Conservation (phyloP, 768 basidiomycete species). For the Hericium erinaceus region DNA sequence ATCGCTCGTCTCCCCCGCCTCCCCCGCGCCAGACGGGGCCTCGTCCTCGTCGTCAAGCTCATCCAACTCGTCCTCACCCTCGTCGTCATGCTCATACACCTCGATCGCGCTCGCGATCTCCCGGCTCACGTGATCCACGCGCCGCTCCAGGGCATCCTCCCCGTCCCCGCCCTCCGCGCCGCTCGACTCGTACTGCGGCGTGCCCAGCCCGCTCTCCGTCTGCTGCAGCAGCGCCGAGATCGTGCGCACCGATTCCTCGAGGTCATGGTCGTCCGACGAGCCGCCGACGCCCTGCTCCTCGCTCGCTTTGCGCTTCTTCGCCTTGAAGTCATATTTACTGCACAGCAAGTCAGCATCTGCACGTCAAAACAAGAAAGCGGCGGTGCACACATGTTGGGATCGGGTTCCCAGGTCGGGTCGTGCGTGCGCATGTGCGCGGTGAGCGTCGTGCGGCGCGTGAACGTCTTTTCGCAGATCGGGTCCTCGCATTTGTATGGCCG, state of each 20-base stretch:
- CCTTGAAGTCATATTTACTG: slow-evolving; percentile 74
- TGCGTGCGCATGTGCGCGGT: slow-evolving; percentile 85
- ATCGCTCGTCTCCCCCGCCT: slow-evolving; percentile 5
- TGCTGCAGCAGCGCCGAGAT: slow-evolving; percentile 61
- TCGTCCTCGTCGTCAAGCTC: slow-evolving; percentile 24
- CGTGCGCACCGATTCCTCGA: slow-evolving; percentile 67
- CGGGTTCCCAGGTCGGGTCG: slow-evolving; percentile 77
- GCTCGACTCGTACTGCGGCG: slow-evolving; percentile 5
- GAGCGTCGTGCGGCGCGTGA: slow-evolving; percentile 77
- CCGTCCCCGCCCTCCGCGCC: background rate
- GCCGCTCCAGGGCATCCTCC: slow-evolving; percentile 37
- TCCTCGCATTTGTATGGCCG: slow-evolving; percentile 83
- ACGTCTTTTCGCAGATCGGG: slow-evolving; percentile 76
- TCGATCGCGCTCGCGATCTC: slow-evolving; percentile 76
- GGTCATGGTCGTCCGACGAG: slow-evolving; percentile 39
- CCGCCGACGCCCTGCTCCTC: slow-evolving; percentile 29
- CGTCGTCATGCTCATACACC: slow-evolving; percentile 49
- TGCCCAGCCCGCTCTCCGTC: slow-evolving; percentile 22
- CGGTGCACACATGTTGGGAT: slow-evolving; percentile 64
- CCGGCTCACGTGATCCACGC: slow-evolving; percentile 69
- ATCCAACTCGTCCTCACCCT: slow-evolving; percentile 30
- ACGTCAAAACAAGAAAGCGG: background rate
- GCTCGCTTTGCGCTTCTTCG: slow-evolving; percentile 46
- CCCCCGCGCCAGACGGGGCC: slow-evolving; percentile 13
- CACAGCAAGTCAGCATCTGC: slow-evolving; percentile 1